Percentiles rank a stretch among this genome's conserved stretches.
Evolutionary conservation across 1,284 basidiomycete genomes (phyloP).

Genomic region (Apiotrichum akiyoshidainum): DNA sequence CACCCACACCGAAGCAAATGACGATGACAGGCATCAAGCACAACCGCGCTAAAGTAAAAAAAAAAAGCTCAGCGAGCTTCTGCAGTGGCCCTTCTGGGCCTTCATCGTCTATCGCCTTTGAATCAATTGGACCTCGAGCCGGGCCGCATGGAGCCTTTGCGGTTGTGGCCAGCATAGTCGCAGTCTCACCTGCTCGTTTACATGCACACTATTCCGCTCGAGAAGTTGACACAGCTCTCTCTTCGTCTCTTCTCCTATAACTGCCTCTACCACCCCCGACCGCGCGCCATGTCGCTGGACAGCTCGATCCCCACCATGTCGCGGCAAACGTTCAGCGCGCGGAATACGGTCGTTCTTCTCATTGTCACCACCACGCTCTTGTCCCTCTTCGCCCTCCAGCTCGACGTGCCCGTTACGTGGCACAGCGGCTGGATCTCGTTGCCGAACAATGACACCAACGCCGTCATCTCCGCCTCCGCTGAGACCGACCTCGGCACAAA

Average conservation of each 20-base stretch:
- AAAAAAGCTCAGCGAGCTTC: too few species aligned
- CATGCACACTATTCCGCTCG: too few species aligned
- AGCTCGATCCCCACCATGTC: not conserved
- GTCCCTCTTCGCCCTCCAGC: not conserved
- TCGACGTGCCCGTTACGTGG: not conserved
- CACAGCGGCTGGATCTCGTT: not conserved
- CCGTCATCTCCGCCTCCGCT: not conserved
- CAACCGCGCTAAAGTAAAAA: too few species aligned
- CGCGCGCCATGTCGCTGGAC: not conserved
- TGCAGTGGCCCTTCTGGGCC: too few species aligned
- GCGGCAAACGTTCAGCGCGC: not conserved
- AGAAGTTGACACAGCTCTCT: too few species aligned
- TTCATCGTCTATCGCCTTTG: too few species aligned
- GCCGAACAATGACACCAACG: not conserved
- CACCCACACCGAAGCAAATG: too few species aligned
- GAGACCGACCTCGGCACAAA: not conserved
- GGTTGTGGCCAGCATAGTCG: too few species aligned
- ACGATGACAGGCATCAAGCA: too few species aligned
- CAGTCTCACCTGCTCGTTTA: too few species aligned
- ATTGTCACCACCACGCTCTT: not conserved
- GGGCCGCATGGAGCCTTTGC: too few species aligned
- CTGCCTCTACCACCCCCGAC: not conserved
- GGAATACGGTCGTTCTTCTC: not conserved
- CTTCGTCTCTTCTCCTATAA: not conserved
- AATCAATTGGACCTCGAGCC: too few species aligned